Evolutionary conservation across 768 basidiomycete species (phyloP), one percentile per base, ranked within the genome.

Genomic region (Podaxis sp.): DNA sequence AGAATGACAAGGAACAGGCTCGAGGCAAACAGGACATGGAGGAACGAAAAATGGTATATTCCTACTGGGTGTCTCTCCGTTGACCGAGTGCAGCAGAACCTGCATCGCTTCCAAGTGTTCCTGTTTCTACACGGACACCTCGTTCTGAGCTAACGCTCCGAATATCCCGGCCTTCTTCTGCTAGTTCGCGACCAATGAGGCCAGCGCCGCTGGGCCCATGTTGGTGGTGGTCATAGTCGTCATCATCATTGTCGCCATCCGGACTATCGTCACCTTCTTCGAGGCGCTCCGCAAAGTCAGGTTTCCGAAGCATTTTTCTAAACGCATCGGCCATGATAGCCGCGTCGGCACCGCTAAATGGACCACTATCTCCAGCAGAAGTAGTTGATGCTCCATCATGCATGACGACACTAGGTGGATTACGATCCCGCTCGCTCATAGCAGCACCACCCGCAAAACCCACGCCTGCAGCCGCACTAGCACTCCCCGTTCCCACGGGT

Each of bases 311-410:
- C 66, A 90, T 91, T 72, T 90, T 86, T 69, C 94, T 81, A 76
- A 96, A 96, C 5, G 94, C 94, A 77, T 93, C 89, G 43, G 94
- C 93, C 86, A 96, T 92, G 71, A 94, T 91, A 41, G 91, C 92
- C 57, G 94, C 94, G 74, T 96, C 94, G 22, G 90, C 88, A 19
- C 85, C 88, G 50, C 88, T 89, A 75, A 95, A 89, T 9, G 87
- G 89, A 11, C 84, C 90, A 47, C 85, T 78, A 58, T 88, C 87
- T 57, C 85, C 84, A 19, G 54, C 61, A 52, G 88, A 90, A 52
- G 87, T 84, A 6, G 85, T 87, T 52, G 91, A 93, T 53, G 86
- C 89, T 15, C 86, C 91, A 70, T 93, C 91, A 63, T 85, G 84
- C n/a, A 81, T 77, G 15, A 82, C 80, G 53, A 81, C 72, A 63